These are phyloP conservation scores for Mallotus japonicus DNA, from an alignment of 441 rosid genomes.

Conservation along the genomic window DNA sequence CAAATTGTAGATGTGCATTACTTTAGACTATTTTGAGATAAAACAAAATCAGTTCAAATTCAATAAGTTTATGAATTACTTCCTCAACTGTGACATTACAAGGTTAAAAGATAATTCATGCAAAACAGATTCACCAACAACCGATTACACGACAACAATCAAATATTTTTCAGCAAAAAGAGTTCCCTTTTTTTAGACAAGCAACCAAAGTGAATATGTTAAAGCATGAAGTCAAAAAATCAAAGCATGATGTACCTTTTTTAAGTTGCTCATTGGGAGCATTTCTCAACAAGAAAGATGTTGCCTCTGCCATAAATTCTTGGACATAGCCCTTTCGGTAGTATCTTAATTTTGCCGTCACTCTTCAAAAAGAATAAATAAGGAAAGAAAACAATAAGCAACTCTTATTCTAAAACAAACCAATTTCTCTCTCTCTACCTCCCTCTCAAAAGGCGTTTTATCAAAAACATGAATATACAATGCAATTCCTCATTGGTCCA, in stretches of 20 bases:
- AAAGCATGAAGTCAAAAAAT: background rate
- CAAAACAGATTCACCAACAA: too few relatives aligned
- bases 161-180: background rate
- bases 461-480: too few relatives aligned
- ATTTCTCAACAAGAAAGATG: constrained; percentile 88
- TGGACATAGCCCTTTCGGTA: constrained; percentile 60
- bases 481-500: background rate
- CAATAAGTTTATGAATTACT: background rate
- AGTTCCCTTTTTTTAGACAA: background rate
- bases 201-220: background rate
- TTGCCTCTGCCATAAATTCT: constrained; percentile 75
- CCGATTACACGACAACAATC: too few relatives aligned
- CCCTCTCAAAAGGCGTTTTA: too few relatives aligned
- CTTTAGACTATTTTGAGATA: background rate
- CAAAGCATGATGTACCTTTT: constrained; percentile 44
- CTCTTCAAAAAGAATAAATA: constrained; percentile 44
- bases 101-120: too few relatives aligned
- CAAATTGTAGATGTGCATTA: background rate
- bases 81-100: background rate
- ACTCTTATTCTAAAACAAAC: background rate
- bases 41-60: background rate
- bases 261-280: constrained; percentile 55
- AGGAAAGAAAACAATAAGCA: background rate
- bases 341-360: constrained; percentile 62
- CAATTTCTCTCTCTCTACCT: too few relatives aligned